Evolutionary conservation across 139 green algal species (phyloP).

Genomic region (Parachlorella kessleri): DNA sequence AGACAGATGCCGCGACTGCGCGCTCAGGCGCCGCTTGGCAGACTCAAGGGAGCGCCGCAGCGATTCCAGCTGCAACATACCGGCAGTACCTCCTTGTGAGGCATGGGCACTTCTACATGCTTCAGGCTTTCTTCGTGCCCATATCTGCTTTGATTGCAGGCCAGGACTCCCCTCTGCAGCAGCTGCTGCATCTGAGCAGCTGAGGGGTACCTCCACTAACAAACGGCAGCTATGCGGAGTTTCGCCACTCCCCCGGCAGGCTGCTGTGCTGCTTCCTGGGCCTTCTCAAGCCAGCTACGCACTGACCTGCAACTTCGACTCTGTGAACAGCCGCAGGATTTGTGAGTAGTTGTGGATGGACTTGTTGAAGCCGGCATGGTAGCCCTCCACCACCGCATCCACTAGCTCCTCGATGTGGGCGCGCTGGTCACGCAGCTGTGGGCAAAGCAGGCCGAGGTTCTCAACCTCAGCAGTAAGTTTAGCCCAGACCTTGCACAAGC

Average conservation of each 20-base stretch:
- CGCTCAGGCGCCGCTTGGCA: slow-evolving; percentile 55
- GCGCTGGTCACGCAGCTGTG: slow-evolving; percentile 66
- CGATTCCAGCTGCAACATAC: slow-evolving; percentile 46
- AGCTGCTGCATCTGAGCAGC: no score
- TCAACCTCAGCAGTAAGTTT: no score
- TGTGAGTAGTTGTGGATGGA: slow-evolving; percentile 87
- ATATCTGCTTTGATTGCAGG: no score
- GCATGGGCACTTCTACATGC: no score
- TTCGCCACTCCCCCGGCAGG: no score
- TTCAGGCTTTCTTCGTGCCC: no score
- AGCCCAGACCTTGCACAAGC: no score
- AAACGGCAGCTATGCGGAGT: no score
- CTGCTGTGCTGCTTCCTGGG: no score
- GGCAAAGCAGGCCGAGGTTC: background rate
- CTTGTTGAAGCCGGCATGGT: slow-evolving; percentile 84
- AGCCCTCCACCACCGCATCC: slow-evolving; percentile 68
- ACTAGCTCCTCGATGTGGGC: slow-evolving; percentile 59
- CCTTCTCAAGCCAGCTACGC: background rate
- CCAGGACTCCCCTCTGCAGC: no score
- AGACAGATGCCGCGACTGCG: slow-evolving; percentile 60
- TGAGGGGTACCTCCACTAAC: no score
- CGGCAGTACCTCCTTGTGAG: background rate
- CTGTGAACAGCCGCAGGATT: slow-evolving; percentile 81
- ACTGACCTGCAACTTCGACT: slow-evolving; percentile 66
- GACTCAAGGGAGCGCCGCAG: slow-evolving; percentile 63